A percentile compares a stretch with the other conserved stretches of the same genome.
These are phyloP conservation scores for Nicotiana otophora DNA, from an alignment of 257 asterid genomes.

Conservation along the genomic window DNA sequence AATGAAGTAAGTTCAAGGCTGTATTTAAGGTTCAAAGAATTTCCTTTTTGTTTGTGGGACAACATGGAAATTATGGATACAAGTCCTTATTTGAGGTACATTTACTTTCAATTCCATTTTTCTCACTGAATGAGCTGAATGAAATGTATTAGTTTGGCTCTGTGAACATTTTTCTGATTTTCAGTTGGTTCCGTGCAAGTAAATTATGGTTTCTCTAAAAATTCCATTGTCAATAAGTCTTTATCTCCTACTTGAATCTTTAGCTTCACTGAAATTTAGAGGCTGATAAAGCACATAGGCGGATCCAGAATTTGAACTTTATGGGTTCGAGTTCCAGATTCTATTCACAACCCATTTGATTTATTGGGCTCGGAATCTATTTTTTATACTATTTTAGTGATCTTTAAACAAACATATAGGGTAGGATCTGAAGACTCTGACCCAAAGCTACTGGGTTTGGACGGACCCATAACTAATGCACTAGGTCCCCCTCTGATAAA, in stretches of 20 bases:
- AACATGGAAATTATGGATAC: conserved; percentile 47
- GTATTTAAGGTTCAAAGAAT: not conserved
- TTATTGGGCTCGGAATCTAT: no score
- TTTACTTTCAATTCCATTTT: not conserved
- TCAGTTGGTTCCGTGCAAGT: not conserved
- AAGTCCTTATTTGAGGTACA: conserved; percentile 60
- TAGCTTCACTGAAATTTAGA: not conserved
- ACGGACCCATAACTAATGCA: no score
- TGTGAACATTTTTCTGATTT: conserved; percentile 8
- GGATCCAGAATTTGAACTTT: no score
- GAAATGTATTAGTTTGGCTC: not conserved
- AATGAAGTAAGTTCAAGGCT: conserved; percentile 28
- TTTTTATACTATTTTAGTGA: no score
- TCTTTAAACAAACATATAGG: no score
- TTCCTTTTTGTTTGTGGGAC: conserved; percentile 10
- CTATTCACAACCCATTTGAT: no score
- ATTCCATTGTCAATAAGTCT: not conserved
- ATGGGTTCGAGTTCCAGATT: no score
- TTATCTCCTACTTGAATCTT: not conserved
- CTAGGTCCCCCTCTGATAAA: no score
- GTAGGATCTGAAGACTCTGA: no score
- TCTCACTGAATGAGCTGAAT: not conserved
- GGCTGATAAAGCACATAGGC: no score
- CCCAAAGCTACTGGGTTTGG: no score
- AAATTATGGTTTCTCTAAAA: not conserved